A percentile compares a stretch with the other conserved stretches of the same genome.
Evolutionary conservation across 495 filamentous ascomycete genomes (phyloP).

Genomic region (Tuber microsphaerosporum): DNA sequence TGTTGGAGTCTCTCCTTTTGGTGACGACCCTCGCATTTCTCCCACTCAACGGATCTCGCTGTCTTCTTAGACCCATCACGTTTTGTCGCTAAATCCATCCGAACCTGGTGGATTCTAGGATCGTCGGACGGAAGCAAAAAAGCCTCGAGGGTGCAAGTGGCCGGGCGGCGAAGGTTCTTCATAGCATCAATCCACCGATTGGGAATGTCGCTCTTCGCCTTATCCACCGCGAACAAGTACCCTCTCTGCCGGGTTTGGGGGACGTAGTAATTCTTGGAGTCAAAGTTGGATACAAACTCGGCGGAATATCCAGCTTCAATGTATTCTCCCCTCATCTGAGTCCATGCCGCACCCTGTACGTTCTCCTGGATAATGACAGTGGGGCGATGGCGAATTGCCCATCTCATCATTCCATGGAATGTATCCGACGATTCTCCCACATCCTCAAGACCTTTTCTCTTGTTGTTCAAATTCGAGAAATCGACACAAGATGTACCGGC

Average conservation of each 20-base stretch:
- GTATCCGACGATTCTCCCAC: constrained; percentile 65
- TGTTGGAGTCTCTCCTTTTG: constrained; percentile 47
- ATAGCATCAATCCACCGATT: constrained; percentile 45
- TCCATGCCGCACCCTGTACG: constrained; percentile 59
- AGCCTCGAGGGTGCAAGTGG: constrained; percentile 57
- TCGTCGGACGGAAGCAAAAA: constrained; percentile 59
- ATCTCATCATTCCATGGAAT: constrained; percentile 57
- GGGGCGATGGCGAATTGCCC: constrained; percentile 53
- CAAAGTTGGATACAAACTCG: constrained; percentile 45
- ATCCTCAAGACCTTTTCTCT: constrained; percentile 46
- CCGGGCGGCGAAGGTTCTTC: constrained; percentile 48
- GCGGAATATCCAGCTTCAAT: constrained; percentile 53
- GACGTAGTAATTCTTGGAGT: constrained; percentile 71
- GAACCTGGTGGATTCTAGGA: constrained; percentile 50
- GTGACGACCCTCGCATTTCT: constrained; percentile 53
- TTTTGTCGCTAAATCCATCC: constrained; percentile 43
- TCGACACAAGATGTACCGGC: constrained; percentile 76
- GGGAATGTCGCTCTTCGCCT: constrained; percentile 37
- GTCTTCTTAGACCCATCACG: constrained; percentile 31
- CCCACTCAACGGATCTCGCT: constrained; percentile 50
- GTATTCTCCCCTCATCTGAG: constrained; percentile 49
- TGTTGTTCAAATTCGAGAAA: constrained; percentile 54
- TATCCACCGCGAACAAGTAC: constrained; percentile 63
- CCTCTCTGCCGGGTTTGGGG: constrained; percentile 69
- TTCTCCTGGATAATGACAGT: constrained; percentile 70